phyloP scores from a whole-genome alignment of 176 grass and related monocot genomes.

The Panicum miliaceum region DNA sequence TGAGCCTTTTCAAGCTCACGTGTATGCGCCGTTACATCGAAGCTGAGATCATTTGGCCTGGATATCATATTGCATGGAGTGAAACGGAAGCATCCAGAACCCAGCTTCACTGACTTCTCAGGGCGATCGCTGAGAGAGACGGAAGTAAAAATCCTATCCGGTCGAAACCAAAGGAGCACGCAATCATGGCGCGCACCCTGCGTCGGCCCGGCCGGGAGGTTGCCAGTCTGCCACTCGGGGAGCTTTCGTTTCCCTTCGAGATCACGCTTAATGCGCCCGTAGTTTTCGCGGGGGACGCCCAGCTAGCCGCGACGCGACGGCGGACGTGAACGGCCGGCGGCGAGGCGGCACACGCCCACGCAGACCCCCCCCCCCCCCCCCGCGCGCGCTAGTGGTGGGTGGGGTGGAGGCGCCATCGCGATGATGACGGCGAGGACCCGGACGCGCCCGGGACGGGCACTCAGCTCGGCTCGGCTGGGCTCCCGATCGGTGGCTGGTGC shows the following conservation, averaged over 20 bases:
- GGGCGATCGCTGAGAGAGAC: neutral
- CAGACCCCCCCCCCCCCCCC: no score
- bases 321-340: neutral
- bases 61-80: neutral
- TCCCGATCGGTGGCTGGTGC: slow-evolving; percentile 6
- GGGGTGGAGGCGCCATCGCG: neutral
- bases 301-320: neutral
- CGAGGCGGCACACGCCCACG: neutral
- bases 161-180: neutral
- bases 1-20: neutral
- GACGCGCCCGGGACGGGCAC: neutral
- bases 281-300: neutral
- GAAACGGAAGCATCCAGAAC: neutral
- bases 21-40: neutral
- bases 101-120: neutral
- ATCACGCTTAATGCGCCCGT: slow-evolving; percentile 32
- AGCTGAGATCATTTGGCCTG: neutral
- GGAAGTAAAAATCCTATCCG: neutral
- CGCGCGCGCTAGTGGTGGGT: slow-evolving; percentile 12
- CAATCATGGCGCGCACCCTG: slow-evolving; percentile 33
- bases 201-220: neutral
- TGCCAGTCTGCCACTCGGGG: neutral
- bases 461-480: no score
- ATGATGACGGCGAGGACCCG: neutral
- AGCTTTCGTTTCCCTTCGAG: slow-evolving; percentile 25